Base-by-base conservation (phyloP, 2,329 filamentous ascomycete genomes). In the Fusarium xyrophilum region DNA sequence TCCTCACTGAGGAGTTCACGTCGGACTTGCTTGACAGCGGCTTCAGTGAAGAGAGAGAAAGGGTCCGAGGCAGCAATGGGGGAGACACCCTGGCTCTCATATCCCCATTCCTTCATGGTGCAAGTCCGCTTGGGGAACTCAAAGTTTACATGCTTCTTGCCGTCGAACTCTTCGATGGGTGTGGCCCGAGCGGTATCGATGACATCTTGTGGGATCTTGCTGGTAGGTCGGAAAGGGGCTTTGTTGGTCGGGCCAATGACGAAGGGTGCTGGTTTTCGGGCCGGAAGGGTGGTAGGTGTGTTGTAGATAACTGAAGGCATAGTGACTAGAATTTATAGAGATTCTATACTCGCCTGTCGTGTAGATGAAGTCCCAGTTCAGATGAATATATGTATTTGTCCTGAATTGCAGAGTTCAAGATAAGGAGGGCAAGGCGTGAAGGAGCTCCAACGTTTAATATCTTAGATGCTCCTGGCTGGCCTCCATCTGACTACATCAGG, bases 41-140 rank as follows among this genome's bases (percentile, higher is more conserved):
- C 86, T 33, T 82, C 73, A 14, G 85, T 86, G 76, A 91, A 91
- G 27, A 91, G 81, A 6, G 82, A 81, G 75, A 91, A 91, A 1
- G 88, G 88, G 60, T 90, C 85, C 0, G 88, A 89, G 53, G 89
- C 88, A 15, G 88, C 89, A 50, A 88, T 80, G 2, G 83, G 83
- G 3, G 89, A 91, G 28, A 91, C 82, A 7, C 88, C 89, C 51
- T 79, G 81, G 57, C 82, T 81, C 36, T 86, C 81, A 40, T 86
- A 85, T 4, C 85, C 87, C 53, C 90, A 80, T 33, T 90, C 88
- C 70, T 84, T 82, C 88, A 91, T 91, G 21, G 81, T 85, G 69
- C 86, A 78, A 44, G 86, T 78, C 65, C 84, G 82, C 17, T 82
- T 79, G 14, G 84, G 82, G 17, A 82, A 74, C 54, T 82, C 79